Base-by-base conservation (phyloP, 306 rosid genomes). In the Sindora glabra region DNA sequence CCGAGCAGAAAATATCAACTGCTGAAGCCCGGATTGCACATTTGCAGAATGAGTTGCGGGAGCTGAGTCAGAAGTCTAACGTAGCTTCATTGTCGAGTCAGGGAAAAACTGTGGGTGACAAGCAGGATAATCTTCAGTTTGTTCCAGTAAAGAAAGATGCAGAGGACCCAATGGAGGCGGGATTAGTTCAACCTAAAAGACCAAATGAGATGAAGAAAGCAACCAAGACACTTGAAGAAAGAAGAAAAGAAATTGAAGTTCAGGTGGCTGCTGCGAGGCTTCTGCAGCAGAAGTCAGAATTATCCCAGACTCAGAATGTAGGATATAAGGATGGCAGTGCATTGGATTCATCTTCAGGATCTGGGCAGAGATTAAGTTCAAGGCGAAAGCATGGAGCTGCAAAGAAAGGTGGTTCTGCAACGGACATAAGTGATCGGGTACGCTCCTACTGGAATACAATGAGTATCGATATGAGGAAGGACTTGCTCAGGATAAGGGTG, bases 151-250 rank as follows among this genome's bases (percentile, higher is more conserved):
- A 94, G 75, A 78, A 94, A 77, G 77, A 70, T 19, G n/a, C 79
- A 0, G 96, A 94, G 77, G 99, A 94, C 52, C 99, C 99, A 0
- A 84, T 94, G 99, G 99, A 94, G 86, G 71, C 65, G 44, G 77
- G 83, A 80, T 48, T 77, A 74, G 90, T 84, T 70, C 99, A 77
- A 40, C 48, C 90, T 41, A 80, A 87, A 59, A 74, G 97, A 87
- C 95, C 99, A 6, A 94, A 94, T 56, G 99, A 94, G 83, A 94
- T 94, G 36, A 94, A 89, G 77, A 94, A 89, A 81, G 95, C 82
- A 13, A 84, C 90, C 21, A 94, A 89, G 77, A 89, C 99, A 0
- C 89, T 77, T 0, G 99, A 94, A 58, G 99, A 94, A 76, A 76
- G 97, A 24, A 74, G 99, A 59, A 86, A 89, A 67, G 97, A 94